Percentiles rank a stretch among this genome's conserved stretches.
These are phyloP conservation scores for Monascus purpureus DNA, from an alignment of 495 filamentous ascomycete species.

Conservation along the genomic window DNA sequence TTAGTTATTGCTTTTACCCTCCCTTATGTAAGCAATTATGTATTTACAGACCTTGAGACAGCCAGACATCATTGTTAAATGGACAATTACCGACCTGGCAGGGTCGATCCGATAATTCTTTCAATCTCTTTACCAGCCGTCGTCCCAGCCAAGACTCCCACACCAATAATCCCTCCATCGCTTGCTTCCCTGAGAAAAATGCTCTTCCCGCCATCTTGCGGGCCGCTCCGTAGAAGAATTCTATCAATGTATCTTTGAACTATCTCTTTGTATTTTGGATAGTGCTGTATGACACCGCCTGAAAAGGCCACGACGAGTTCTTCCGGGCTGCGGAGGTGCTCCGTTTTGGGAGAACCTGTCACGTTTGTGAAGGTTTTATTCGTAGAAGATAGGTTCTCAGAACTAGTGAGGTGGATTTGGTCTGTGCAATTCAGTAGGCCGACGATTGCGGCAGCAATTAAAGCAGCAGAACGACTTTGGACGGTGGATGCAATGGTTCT, in stretches of 20 bases:
- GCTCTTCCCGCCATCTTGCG: slow-evolving; percentile 31
- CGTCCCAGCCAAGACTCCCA: slow-evolving; percentile 49
- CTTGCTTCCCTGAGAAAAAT: slow-evolving; percentile 48
- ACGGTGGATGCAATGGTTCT: slow-evolving; percentile 42
- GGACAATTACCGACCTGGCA: too few species aligned
- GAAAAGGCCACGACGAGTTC: slow-evolving; percentile 58
- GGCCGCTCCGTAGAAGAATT: slow-evolving; percentile 36
- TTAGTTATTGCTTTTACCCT: too few species aligned
- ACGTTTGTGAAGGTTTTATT: background rate
- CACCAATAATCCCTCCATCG: slow-evolving; percentile 59
- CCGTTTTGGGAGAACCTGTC: slow-evolving; percentile 5
- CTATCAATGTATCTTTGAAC: slow-evolving; percentile 48
- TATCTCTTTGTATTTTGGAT: slow-evolving; percentile 49
- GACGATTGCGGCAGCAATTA: slow-evolving; percentile 51
- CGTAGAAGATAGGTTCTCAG: background rate
- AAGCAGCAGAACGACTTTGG: slow-evolving; percentile 45
- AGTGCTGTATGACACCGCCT: slow-evolving; percentile 57
- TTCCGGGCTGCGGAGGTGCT: slow-evolving; percentile 22
- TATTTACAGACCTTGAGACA: too few species aligned
- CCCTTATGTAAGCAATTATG: too few species aligned
- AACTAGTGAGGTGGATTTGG: slow-evolving; percentile 32
- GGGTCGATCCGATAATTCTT: slow-evolving; percentile 16
- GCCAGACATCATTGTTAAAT: too few species aligned
- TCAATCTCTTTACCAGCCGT: slow-evolving; percentile 15
- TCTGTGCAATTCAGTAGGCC: slow-evolving; percentile 46